Conservation (phyloP, 371 early-diverging fungal species). For the Blakeslea trispora region DNA sequence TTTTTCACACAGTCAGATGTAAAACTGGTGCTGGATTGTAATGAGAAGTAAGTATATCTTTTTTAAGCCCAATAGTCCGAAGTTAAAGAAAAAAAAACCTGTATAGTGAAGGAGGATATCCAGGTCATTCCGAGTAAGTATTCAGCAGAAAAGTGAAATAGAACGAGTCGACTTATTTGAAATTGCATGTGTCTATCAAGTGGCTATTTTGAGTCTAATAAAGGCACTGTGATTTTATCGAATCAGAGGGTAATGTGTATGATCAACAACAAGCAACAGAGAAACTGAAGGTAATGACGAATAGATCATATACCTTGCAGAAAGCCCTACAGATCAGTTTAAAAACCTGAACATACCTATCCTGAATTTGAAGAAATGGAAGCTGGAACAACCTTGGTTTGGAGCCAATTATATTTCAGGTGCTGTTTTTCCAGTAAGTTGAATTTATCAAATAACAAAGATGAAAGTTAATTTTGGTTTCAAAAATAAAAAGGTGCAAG, state of each 20-base stretch:
- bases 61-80: too few relatives aligned
- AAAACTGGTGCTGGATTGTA: slow-evolving; percentile 40
- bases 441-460: too few relatives aligned
- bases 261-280: too few relatives aligned
- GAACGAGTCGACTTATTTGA: background rate
- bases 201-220: slow-evolving; percentile 33
- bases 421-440: slow-evolving; percentile 44
- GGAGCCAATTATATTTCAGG: slow-evolving; percentile 56
- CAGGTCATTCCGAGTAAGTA: slow-evolving; percentile 40
- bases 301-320: slow-evolving; percentile 45
- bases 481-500: slow-evolving; percentile 45
- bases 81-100: background rate
- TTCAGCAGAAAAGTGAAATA: background rate
- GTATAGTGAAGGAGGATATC: slow-evolving; percentile 35
- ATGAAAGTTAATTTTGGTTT: too few relatives aligned
- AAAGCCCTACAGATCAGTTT: slow-evolving; percentile 22
- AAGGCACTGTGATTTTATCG: slow-evolving; percentile 41
- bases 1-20: slow-evolving; percentile 39
- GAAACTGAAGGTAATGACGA: too few relatives aligned
- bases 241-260: slow-evolving; percentile 58
- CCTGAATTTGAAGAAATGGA: slow-evolving; percentile 42
- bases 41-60: slow-evolving; percentile 36
- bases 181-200: slow-evolving; percentile 8
- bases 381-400: slow-evolving; percentile 60
- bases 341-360: slow-evolving; percentile 52